Evolutionary conservation across 2,329 filamentous ascomycete species (phyloP), one percentile per base, ranked within the genome.

Genomic region (Sordariomycetes sp.): DNA sequence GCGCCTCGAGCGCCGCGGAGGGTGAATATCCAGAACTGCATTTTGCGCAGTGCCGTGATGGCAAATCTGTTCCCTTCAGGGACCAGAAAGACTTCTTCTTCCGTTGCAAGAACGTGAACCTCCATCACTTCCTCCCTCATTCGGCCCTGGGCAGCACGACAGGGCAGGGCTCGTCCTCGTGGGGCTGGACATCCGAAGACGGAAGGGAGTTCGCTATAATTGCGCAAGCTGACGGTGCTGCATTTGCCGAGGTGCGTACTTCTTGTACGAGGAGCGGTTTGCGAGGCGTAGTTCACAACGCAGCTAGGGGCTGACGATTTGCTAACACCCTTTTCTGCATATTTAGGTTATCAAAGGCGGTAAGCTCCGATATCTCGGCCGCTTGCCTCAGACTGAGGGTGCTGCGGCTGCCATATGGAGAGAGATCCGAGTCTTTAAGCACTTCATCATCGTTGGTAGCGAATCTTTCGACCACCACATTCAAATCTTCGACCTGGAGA

Each of bases 401-500:
- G 59, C 54, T 4, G 49, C 53, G n/a, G 54, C 61, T 8, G 60
- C 63, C 19, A 55, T 59, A 24, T 74, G 70, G 69, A 59, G 68
- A 31, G 69, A 75, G 50, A 73, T 74, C 44, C 59, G 59, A 40
- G 53, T 54, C 18, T 53, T 56, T 38, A 51, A 52, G 36, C 51
- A 51, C 49, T 51, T 55, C 38, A 51, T 54, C 36, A 50, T 61
- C 35, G 55, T 63, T 35, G 58, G 59, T 23, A 52, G 51, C 43
- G 59, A 63, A 41, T 64, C 68, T 21, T 44, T 48, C 28, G 50
- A 59, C 43, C 74, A 79, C 50, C 68, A 70, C 21, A 65, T 79
- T 30, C 75, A 79, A 52, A 65, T 79, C 52, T 79, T 79, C 46
- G 75, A 79, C 52, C 66, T 77, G 68, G 66, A 59, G 45, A 76